Conservation (phyloP, 257 asterid species). For the Gentiana straminea region DNA sequence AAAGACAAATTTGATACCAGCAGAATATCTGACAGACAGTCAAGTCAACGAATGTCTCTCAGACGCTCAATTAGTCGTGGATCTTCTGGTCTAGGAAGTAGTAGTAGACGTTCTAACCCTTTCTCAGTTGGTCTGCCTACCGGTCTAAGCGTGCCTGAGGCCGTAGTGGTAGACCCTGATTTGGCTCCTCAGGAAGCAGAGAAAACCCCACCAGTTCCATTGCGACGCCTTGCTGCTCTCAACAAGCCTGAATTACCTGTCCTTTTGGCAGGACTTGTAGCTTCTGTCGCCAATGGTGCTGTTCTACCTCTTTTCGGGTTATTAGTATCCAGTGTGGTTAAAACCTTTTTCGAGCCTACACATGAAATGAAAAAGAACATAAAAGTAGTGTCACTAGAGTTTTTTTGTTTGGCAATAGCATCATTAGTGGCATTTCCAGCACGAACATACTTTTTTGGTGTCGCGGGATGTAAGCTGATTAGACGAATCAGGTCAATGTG, state of each 20-base stretch:
- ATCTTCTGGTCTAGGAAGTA: constrained; percentile 59
- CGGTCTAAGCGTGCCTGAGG: constrained; percentile 40
- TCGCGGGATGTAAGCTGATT: constrained; percentile 71
- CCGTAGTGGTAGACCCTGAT: constrained; percentile 27
- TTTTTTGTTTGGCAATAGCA: constrained; percentile 51
- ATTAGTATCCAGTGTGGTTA: constrained; percentile 47
- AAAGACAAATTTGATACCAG: constrained; percentile 24
- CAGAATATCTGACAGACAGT: constrained; percentile 36
- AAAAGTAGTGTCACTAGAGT: constrained; percentile 68
- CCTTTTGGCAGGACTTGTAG: constrained; percentile 34
- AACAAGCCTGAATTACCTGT: constrained; percentile 75
- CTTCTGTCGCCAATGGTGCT: constrained; percentile 68
- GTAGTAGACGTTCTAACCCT: constrained; percentile 45
- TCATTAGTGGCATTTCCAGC: constrained; percentile 64
- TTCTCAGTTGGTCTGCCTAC: constrained; percentile 47
- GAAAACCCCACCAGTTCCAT: constrained; percentile 37
- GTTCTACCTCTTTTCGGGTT: constrained; percentile 69
- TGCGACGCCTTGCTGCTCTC: constrained; percentile 48
- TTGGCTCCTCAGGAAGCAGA: constrained; percentile 19
- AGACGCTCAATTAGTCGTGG: constrained; percentile 40
- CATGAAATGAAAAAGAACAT: constrained; percentile 45
- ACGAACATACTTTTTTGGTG: constrained; percentile 65
- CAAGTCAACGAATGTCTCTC: constrained; percentile 46
- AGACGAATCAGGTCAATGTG: constrained; percentile 69
- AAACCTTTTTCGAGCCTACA: constrained; percentile 52